Evolutionary conservation across 768 basidiomycete species (phyloP).

Genomic region (Xerocomellus dryophilus): DNA sequence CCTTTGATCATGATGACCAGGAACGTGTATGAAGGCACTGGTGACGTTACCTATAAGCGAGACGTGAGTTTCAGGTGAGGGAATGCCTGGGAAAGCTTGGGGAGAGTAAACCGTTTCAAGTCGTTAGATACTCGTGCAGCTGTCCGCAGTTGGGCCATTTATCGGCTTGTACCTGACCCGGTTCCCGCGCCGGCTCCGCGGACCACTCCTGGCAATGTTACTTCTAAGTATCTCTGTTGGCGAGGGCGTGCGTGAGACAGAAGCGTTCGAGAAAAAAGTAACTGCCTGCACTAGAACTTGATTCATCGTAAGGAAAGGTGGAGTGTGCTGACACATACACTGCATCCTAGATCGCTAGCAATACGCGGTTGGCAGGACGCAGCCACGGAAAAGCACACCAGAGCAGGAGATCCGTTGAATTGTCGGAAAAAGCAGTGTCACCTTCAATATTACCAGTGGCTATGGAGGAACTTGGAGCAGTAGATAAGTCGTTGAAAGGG

Average conservation of each 20-base stretch:
- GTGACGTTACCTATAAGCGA: slow-evolving; percentile 20
- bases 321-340: not conserved
- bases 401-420: not conserved
- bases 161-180: slow-evolving; percentile 1
- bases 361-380: not conserved
- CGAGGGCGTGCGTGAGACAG: not conserved
- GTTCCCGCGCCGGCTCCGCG: not conserved
- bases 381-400: not conserved
- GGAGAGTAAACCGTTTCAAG: too few species aligned
- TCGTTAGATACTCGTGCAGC: not conserved
- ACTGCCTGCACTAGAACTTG: not conserved
- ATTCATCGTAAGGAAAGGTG: not conserved
- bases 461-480: too few species aligned
- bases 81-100: too few species aligned
- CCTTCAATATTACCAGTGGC: not conserved
- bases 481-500: not conserved
- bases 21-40: not conserved
- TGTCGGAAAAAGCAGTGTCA: not conserved
- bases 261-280: not conserved
- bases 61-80: not conserved
- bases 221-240: not conserved
- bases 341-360: not conserved
- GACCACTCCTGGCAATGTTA: not conserved
- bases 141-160: not conserved
- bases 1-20: too few species aligned